Evolutionary conservation across 2,329 filamentous ascomycete genomes (phyloP).

Genomic region (Colletotrichum liriopes): DNA sequence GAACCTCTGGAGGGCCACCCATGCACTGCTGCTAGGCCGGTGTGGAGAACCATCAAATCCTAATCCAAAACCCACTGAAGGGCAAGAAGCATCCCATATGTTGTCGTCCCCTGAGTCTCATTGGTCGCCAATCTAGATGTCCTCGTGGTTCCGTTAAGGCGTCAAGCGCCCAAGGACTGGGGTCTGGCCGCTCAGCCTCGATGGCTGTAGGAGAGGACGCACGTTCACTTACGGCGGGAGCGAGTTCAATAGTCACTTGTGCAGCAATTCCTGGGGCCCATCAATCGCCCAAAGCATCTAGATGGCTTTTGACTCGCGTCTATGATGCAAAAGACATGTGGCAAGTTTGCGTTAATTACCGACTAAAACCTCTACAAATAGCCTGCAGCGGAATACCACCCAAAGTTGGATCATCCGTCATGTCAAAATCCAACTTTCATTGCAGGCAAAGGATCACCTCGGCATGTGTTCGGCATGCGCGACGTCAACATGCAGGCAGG

Average conservation of each 20-base stretch:
- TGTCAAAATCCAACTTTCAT: not conserved
- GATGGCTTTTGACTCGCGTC: too few relatives aligned
- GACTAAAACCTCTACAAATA: not conserved
- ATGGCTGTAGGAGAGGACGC: not conserved
- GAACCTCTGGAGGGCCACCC: not conserved
- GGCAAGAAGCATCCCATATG: not conserved
- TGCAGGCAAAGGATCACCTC: not conserved
- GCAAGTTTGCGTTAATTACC: too few relatives aligned
- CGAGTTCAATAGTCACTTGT: too few relatives aligned
- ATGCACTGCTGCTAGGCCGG: not conserved
- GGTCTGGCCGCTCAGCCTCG: not conserved
- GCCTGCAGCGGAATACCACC: not conserved
- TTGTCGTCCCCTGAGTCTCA: not conserved
- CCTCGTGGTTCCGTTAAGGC: not conserved
- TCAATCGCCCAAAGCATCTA: too few relatives aligned
- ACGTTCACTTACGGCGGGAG: too few relatives aligned
- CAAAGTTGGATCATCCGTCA: not conserved
- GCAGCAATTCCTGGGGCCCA: too few relatives aligned
- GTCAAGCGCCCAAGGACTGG: not conserved
- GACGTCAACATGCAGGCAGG: not conserved
- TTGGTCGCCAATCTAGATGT: not conserved
- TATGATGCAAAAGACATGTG: too few relatives aligned
- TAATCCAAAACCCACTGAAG: not conserved
- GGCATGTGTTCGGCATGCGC: not conserved
- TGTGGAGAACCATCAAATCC: not conserved